These are phyloP conservation scores for Rosa lucieae DNA, from an alignment of 306 rosid species.

Conservation along the genomic window DNA sequence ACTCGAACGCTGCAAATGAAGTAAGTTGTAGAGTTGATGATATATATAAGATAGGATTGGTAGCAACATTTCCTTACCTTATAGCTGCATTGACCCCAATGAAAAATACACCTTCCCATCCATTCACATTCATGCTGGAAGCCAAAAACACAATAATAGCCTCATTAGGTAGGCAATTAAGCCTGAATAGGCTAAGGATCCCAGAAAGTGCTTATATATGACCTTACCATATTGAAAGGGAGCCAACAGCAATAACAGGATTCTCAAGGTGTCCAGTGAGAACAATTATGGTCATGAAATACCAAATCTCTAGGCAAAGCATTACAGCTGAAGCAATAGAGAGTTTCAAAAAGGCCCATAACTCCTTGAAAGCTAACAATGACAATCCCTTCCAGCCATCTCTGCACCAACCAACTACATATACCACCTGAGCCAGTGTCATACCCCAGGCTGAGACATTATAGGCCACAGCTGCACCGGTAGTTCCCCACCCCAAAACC, in stretches of 20 bases:
- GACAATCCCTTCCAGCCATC: slow-evolving; percentile 92
- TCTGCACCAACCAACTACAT: slow-evolving; percentile 73
- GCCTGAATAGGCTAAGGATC: not conserved
- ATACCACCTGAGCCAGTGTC: slow-evolving; percentile 61
- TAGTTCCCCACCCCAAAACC: slow-evolving; percentile 66
- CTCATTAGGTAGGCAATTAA: not conserved
- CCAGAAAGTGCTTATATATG: not conserved
- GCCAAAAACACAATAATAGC: not conserved
- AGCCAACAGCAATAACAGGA: slow-evolving; percentile 89
- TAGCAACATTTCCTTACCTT: slow-evolving; percentile 46
- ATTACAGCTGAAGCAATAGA: slow-evolving; percentile 93
- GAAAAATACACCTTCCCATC: slow-evolving; percentile 96
- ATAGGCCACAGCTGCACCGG: slow-evolving; percentile 83
- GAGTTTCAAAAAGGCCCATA: slow-evolving; percentile 73
- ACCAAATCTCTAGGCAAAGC: slow-evolving; percentile 97
- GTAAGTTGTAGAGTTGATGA: not conserved
- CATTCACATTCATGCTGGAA: slow-evolving; percentile 90
- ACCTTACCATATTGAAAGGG: slow-evolving; percentile 85
- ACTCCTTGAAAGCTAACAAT: slow-evolving; percentile 73
- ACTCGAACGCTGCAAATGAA: slow-evolving; percentile 64
- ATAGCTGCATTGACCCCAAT: slow-evolving; percentile 96
- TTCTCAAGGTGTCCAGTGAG: slow-evolving; percentile 96
- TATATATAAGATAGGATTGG: not conserved
- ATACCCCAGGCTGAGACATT: slow-evolving; percentile 71
- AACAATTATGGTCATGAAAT: slow-evolving; percentile 89